Base-by-base conservation (phyloP, 352 stramenopile species). In the Globisporangium middletonii region DNA sequence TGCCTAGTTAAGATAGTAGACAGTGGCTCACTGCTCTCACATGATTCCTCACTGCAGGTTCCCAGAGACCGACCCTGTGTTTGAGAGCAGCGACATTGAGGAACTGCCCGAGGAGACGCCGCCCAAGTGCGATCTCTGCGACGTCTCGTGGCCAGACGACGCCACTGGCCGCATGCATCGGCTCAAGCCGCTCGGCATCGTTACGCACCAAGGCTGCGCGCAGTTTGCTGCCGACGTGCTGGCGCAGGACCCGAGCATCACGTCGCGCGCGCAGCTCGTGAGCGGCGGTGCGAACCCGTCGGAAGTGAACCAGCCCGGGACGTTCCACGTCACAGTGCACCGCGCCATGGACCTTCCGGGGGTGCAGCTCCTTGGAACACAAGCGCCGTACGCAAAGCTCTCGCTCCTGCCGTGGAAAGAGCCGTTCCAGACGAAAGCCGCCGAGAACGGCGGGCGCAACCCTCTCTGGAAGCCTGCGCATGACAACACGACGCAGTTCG, bases 381-480 rank as follows among this genome's bases (percentile, higher is more conserved):
- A 83, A 49, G 71, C 73, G 19, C 83, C 83, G 15, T 93, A 93
- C 47, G 77, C 77, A 2, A 90, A 82, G 59, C 51, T 93, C 33
- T 89, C 83, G 12, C 57, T 93, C 38, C 62, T 93, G 46, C 83
- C 83, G 6, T 95, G 85, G 85, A 93, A 95, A 48, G 85, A 95
- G 59, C 81, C 85, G 0, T 67, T 86, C 48, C 83, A 92, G 59
- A 95, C 85, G 0, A 91, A 90, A 51, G 68, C 83, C 1, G 72
- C 75, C 15, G 81, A 93, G 56, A 87, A 75, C 46, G 83, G 85
- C 26, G 85, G 83, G 4, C 77, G 78, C 11, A 82, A 91, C 55
- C 85, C 85, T 19, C 66, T 86, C 26, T 95, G 83, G 83, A 80
- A 74, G 42, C 77, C 56, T 54, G 70, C 71, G 45, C 79, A 93